Evolutionary conservation across 139 green algal genomes (phyloP).

Genomic region (Mesotaenium endlicherianum): DNA sequence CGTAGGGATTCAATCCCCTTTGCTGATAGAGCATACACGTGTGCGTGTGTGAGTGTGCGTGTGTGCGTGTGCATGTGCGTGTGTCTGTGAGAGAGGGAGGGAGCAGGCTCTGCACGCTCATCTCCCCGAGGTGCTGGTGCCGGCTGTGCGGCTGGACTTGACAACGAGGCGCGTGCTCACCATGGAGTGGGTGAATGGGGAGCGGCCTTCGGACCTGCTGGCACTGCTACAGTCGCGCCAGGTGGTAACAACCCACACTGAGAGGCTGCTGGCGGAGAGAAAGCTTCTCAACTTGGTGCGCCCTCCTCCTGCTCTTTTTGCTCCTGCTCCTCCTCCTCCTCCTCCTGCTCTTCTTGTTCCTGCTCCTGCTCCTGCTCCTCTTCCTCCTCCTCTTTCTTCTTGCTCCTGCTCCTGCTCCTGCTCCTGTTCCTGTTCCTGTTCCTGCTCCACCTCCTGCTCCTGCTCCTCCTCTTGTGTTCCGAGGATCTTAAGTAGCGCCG

Average conservation of each 20-base stretch:
- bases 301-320: neutral
- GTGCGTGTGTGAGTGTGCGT: neutral
- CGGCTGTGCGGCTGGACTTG: constrained; percentile 49
- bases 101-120: constrained; percentile 86
- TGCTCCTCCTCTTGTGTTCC: too few species aligned
- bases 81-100: neutral
- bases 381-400: too few species aligned
- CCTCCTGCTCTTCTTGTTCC: neutral
- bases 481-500: too few species aligned
- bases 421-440: too few species aligned
- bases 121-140: constrained; percentile 10
- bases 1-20: too few species aligned
- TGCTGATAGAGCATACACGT: too few species aligned
- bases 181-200: constrained; percentile 98
- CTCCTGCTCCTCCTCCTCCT: neutral
- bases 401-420: too few species aligned
- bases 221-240: neutral
- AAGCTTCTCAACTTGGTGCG: neutral
- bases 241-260: neutral
- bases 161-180: constrained; percentile 74
- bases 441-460: too few species aligned
- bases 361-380: too few species aligned
- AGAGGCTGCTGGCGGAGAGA: neutral
- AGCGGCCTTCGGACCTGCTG: constrained; percentile 56
- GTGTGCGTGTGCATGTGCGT: neutral